These are phyloP conservation scores for Furcasterigmium sp. DNA, from an alignment of 2,329 filamentous ascomycete species.

Conservation along the genomic window DNA sequence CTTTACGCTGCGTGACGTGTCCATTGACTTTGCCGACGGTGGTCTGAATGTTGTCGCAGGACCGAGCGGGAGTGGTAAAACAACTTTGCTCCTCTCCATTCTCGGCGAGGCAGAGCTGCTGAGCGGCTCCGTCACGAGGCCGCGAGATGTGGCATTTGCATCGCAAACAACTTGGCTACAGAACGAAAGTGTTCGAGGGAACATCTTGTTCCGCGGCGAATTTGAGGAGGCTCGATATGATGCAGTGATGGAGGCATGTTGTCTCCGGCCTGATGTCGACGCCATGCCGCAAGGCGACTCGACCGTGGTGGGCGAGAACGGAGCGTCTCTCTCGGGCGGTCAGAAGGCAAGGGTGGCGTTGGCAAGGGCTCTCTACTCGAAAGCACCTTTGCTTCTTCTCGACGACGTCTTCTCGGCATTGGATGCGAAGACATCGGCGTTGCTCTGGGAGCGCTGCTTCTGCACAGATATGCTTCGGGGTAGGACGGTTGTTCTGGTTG, in stretches of 20 bases:
- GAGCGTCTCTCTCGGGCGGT: slow-evolving; percentile 49
- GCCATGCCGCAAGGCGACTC: slow-evolving; percentile 45
- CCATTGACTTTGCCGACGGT: slow-evolving; percentile 45
- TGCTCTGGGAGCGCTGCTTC: slow-evolving; percentile 53
- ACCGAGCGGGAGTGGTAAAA: slow-evolving; percentile 52
- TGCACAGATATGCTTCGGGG: slow-evolving; percentile 48
- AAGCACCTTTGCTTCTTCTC: slow-evolving; percentile 47
- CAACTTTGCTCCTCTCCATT: slow-evolving; percentile 47
- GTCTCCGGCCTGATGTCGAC: slow-evolving; percentile 42
- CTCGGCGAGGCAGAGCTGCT: slow-evolving; percentile 50
- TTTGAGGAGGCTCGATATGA: slow-evolving; percentile 50
- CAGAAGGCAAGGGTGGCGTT: slow-evolving; percentile 53
- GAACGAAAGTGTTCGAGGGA: slow-evolving; percentile 49
- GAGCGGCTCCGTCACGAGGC: slow-evolving; percentile 39
- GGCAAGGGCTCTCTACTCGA: slow-evolving; percentile 53
- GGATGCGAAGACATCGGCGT: slow-evolving; percentile 51
- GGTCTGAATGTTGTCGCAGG: slow-evolving; percentile 51
- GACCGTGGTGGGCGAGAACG: slow-evolving; percentile 49
- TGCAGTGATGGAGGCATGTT: slow-evolving; percentile 50
- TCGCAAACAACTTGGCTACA: slow-evolving; percentile 55
- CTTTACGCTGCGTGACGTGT: slow-evolving; percentile 43
- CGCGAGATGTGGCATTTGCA: slow-evolving; percentile 49
- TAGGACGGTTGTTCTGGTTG: slow-evolving; percentile 52
- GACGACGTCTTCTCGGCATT: slow-evolving; percentile 57
- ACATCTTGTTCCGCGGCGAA: slow-evolving; percentile 47